Percentiles rank a stretch among this genome's conserved stretches.
Evolutionary conservation across 768 basidiomycete genomes (phyloP).

Genomic region (Cystofilobasidium ferigula): DNA sequence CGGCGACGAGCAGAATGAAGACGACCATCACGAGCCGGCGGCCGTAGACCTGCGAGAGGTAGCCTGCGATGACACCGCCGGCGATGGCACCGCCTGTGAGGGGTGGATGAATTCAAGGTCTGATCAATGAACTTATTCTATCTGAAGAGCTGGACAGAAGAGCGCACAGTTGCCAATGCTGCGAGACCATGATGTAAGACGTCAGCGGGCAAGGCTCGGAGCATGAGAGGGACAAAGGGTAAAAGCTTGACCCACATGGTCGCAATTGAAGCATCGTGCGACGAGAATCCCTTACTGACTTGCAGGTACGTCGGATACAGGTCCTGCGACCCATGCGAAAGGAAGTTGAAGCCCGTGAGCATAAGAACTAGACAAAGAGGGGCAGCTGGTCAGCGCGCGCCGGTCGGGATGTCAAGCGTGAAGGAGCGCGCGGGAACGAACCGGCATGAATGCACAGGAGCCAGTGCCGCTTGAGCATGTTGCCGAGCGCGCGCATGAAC

Average conservation of each 20-base stretch:
- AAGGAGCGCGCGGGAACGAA: conserved; percentile 51
- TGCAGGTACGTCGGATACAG: conserved; percentile 63
- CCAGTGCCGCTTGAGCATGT: conserved; percentile 77
- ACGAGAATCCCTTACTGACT: conserved; percentile 51
- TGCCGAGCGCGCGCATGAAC: conserved; percentile 60
- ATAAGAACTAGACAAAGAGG: background rate
- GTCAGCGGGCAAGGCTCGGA: no score
- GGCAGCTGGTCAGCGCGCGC: background rate
- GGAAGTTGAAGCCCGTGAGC: conserved; percentile 52
- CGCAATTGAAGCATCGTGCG: conserved; percentile 54
- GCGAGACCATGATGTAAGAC: no score
- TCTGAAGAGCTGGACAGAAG: background rate
- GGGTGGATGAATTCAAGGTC: conserved; percentile 45
- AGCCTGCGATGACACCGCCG: conserved; percentile 62
- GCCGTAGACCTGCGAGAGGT: conserved; percentile 61
- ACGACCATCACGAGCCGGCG: conserved; percentile 69
- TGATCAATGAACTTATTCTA: no score
- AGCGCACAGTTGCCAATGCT: conserved; percentile 10
- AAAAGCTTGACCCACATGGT: no score
- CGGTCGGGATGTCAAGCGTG: background rate
- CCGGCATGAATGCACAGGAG: conserved; percentile 68
- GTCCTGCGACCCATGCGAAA: conserved; percentile 46
- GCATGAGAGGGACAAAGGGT: conserved; percentile 67
- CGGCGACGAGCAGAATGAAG: conserved; percentile 50
- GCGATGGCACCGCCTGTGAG: conserved; percentile 37